Evolutionary conservation across 2,329 filamentous ascomycete species (phyloP), one percentile per base, ranked within the genome.

Genomic region (Pseudopithomyces chartarum): DNA sequence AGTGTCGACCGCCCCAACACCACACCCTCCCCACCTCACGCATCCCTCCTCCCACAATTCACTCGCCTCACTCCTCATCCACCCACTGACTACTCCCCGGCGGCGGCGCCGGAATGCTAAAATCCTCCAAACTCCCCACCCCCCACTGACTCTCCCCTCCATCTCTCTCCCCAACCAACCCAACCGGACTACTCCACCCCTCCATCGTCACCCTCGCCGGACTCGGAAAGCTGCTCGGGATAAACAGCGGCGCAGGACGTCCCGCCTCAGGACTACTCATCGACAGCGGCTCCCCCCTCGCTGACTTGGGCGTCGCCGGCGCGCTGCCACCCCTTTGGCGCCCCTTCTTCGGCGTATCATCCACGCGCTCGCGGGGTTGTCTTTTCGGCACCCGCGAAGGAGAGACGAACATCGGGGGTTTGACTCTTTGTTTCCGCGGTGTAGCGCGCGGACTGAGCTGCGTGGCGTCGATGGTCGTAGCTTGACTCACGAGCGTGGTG

Each of bases 191-290:
- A 59, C 65, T 68, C 67, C 67, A 71, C 0, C 58, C 63, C 15
- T 63, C 66, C 49, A 58, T 39, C 51, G 3, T 52, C 54, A 55
- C 47, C 36, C 60, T 66, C 2, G 64, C 58, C 1, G 70, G 71
- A 43, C 69, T 75, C 0, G 70, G 71, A 40, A 73, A 72, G 56
- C 71, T 74, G 6, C 65, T 69, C 2, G 73, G 73, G 45, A 75
- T 74, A 22, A 73, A 61, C 6, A 74, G 53, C 3, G 70, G 61
- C 6, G 71, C 70, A 3, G 70, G 71, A 40, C 63, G 65, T 6
- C 56, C 56, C 8, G 71, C 68, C 2, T 48, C 45, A 5, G 32
- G 45, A 17, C 45, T 36, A 23, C 32, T 36, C 29, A 36, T 36
- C 10, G 2, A 19, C 19, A n/a, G 2, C 2, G 19, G 17, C 7